Base-by-base conservation (phyloP, 306 rosid species). In the Mimosa pudica region DNA sequence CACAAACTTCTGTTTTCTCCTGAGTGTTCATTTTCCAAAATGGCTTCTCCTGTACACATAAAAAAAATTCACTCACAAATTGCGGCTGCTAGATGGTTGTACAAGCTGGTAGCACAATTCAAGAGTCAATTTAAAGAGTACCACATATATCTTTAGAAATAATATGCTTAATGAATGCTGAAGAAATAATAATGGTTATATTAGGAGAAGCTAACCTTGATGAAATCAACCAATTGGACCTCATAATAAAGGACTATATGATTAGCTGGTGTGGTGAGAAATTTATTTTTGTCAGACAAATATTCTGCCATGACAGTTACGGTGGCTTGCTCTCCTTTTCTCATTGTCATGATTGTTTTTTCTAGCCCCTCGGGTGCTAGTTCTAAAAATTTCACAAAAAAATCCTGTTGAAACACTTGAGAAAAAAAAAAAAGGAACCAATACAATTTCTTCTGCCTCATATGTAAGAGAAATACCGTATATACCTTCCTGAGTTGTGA, bases 311-410 rank as follows among this genome's bases (percentile, higher is more conserved):
- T 58, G 38, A 91, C 35, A 8, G 80, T 86, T 54, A 89, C 88
- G 5, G 82, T 1, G 60, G 96, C 92, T 76, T 81, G 77, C 80
- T 91, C 96, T 77, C 83, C 84, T 71, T 84, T 89, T 62, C 73
- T 89, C 96, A 91, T 91, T 5, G 93, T 88, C 88, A 85, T 79
- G 77, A 91, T 88, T 78, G 93, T 92, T 81, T 78, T 86, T 46
- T 89, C 96, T 58, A 91, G 78, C 61, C 88, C 90, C 78, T 86
- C 92, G 32, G 75, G 81, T 38, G 80, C 77, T 58, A 86, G 92
- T 48, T 84, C 93, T 91, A 89, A 46, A 79, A 79, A 83, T 68
- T 20, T 38, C 42, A 79, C 33, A 65, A 41, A 24, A 71, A 30
- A 81, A 73, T 48, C 52, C 17, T 63, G 8, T 41, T 20, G 48